Conservation (phyloP, 1,139 yeast species). For the Barnettozyma hawaiiensis region DNA sequence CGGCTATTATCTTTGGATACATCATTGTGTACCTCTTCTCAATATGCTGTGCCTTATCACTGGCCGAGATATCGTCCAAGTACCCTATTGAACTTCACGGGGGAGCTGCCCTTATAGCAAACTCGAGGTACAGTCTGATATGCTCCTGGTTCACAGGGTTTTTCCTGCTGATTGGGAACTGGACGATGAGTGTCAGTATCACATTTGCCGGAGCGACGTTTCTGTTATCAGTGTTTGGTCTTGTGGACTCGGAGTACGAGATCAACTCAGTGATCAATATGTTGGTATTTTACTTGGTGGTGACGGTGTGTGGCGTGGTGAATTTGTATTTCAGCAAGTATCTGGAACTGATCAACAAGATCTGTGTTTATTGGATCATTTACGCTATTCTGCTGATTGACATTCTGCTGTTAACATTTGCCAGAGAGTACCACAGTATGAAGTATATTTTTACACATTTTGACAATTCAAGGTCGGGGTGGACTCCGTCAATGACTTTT, state of each 20-base stretch:
- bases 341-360: conserved; percentile 56
- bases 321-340: conserved; percentile 54
- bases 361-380: conserved; percentile 69
- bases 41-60: conserved; percentile 55
- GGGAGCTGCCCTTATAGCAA: conserved; percentile 64
- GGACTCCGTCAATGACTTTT: conserved; percentile 61
- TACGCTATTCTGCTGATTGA: conserved; percentile 69
- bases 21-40: conserved; percentile 56
- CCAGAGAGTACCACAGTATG: conserved; percentile 55
- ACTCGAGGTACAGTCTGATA: conserved; percentile 45
- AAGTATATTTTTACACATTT: conserved; percentile 59
- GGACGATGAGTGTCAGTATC: conserved; percentile 71
- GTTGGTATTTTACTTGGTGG: conserved; percentile 47
- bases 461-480: conserved; percentile 67
- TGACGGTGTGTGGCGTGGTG: conserved; percentile 55
- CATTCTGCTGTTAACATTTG: conserved; percentile 51
- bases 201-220: conserved; percentile 73
- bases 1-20: conserved; percentile 70
- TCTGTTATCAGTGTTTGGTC: conserved; percentile 57
- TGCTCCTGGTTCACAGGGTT: conserved; percentile 77
- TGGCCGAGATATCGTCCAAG: conserved; percentile 68
- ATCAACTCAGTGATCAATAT: conserved; percentile 53
- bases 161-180: conserved; percentile 65
- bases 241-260: conserved; percentile 52
- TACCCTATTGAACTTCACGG: conserved; percentile 75